phyloP scores from a whole-genome alignment of 139 green algal genomes.

The Tetradesmus obliquus region DNA sequence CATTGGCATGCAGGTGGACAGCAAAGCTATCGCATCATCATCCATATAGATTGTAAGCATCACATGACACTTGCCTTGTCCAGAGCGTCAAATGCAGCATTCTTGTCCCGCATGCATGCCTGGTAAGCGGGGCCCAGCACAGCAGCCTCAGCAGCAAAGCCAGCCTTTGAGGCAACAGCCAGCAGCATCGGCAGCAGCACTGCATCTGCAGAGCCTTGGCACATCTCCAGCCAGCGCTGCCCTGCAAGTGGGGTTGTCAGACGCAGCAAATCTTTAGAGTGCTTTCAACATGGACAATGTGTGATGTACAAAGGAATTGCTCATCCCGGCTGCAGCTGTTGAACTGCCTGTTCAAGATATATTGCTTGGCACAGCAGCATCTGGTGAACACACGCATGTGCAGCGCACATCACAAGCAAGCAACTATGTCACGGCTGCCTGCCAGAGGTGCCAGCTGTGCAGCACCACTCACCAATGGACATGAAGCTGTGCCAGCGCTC shows the following conservation, averaged over 20 bases:
- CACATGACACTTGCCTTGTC: background rate
- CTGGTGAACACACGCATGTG: background rate
- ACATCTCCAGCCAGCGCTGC: slow-evolving; percentile 31
- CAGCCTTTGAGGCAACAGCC: background rate
- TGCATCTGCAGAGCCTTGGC: slow-evolving; percentile 19
- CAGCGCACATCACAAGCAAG: background rate
- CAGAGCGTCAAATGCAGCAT: slow-evolving; percentile 21
- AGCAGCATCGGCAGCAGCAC: slow-evolving; percentile 33
- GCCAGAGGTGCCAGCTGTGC: too few relatives aligned
- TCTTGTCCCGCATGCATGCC: slow-evolving; percentile 20
- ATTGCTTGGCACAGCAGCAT: background rate
- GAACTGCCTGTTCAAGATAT: too few relatives aligned
- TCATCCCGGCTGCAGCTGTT: too few relatives aligned
- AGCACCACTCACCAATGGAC: slow-evolving; percentile 40
- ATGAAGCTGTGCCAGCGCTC: slow-evolving; percentile 57
- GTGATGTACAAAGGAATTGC: too few relatives aligned
- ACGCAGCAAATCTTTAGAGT: background rate
- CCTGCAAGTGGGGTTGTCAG: slow-evolving; percentile 14
- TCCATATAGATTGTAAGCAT: background rate
- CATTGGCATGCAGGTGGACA: background rate
- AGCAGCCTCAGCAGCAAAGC: background rate
- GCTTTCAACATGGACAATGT: too few relatives aligned
- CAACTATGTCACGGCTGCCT: too few relatives aligned
- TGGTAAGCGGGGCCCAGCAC: background rate
- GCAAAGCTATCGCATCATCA: background rate